phyloP scores from a whole-genome alignment of 495 filamentous ascomycete species.

The Tetracladium setigerum region DNA sequence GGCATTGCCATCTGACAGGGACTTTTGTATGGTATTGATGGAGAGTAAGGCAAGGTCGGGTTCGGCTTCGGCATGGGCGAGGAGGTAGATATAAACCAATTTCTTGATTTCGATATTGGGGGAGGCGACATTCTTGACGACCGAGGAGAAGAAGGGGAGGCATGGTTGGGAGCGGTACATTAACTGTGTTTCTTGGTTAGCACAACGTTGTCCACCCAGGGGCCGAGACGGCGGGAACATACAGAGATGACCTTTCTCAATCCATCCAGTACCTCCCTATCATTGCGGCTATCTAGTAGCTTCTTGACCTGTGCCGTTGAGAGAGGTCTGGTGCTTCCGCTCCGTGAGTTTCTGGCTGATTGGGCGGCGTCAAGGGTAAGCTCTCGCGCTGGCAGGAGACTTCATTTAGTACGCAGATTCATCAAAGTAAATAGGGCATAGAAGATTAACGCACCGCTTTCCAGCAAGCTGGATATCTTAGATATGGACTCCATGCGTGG shows the following conservation, averaged over 20 bases:
- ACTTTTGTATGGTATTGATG: constrained; percentile 98
- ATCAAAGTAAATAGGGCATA: neutral
- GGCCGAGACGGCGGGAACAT: constrained; percentile 24
- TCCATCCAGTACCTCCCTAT: constrained; percentile 87
- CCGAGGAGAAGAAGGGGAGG: constrained; percentile 81
- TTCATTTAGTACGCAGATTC: neutral
- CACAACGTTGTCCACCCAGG: no score
- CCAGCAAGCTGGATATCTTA: constrained; percentile 83
- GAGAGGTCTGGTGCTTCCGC: constrained; percentile 34
- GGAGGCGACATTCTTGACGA: constrained; percentile 93
- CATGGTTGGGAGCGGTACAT: constrained; percentile 84
- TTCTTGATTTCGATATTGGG: constrained; percentile 92
- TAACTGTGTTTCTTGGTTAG: constrained; percentile 50
- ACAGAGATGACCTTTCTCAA: constrained; percentile 85
- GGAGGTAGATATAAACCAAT: constrained; percentile 94
- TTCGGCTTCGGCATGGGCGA: constrained; percentile 90
- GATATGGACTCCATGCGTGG: constrained; percentile 87
- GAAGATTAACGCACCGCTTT: constrained; percentile 58
- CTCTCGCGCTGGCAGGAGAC: constrained; percentile 68
- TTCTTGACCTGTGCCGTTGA: constrained; percentile 70
- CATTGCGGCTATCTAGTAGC: constrained; percentile 87
- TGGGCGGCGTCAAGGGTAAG: constrained; percentile 94
- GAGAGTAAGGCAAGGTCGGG: constrained; percentile 91
- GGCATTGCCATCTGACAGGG: constrained; percentile 83
- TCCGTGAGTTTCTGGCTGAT: constrained; percentile 51